Base-by-base conservation (phyloP, 352 stramenopile species). In the Pelagophyceae sp. region DNA sequence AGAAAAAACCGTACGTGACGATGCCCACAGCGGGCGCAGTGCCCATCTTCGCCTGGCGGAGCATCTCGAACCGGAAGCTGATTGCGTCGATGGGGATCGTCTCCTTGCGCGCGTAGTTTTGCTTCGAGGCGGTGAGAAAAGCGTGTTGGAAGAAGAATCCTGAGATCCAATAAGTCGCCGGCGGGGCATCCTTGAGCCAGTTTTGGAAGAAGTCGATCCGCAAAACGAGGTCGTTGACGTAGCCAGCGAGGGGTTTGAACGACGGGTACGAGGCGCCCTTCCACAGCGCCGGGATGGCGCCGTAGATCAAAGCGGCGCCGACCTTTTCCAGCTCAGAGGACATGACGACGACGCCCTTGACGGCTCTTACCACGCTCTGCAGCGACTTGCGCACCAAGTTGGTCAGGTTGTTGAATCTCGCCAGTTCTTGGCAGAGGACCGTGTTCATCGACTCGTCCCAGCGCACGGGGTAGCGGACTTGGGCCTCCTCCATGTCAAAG, bases 381-480 rank as follows among this genome's bases (percentile, higher is more conserved):
- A 97, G 86, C 71, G 87, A 94, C 38, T 75, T 83, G 0, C 90
- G 85, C 72, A 97, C 92, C 23, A 88, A 91, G 19, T 84, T 86
- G 32, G 93, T 85, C 40, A 97, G 84, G 77, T 92, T 94, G 79
- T 97, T 96, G 81, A 97, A 97, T 0, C 92, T 90, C 58, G 92
- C 86, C 38, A 97, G 87, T 79, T 97, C 93, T 83, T 97, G 90
- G 76, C 90, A 95, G 1, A 96, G 82, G 40, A 96, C 91, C 0
- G 91, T 96, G 84, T 96, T 96, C 91, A 96, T 96, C 27, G 87
- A 94, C 80, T 96, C 90, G 61, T 95, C 89, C 91, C 90, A 96
- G 5, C 89, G 85, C 54, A 96, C 90, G 0, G 91, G 91, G 80
- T 96, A 96, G 38, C 91, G 88, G 60, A 96, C 90, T 80, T 95